Conservation (phyloP, 768 basidiomycete genomes). For the Chalciporus sphaerocephalus region DNA sequence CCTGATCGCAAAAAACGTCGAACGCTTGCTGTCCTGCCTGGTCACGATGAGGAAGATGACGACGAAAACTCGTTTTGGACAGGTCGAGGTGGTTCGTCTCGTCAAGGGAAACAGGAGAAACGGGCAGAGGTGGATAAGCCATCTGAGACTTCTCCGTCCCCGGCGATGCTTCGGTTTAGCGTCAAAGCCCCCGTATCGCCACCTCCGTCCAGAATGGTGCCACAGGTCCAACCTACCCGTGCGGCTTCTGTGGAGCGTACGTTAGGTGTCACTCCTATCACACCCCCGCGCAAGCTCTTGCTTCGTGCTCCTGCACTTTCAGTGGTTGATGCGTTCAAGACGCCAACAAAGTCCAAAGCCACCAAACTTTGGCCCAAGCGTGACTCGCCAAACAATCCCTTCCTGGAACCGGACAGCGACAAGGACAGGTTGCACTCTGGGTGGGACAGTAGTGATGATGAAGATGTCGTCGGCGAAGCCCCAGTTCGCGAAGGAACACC, state of each 20-base stretch:
- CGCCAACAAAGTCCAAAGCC: slow-evolving; percentile 39
- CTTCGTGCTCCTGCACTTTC: slow-evolving; percentile 21
- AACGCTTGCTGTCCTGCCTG: slow-evolving; percentile 30
- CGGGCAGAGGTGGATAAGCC: slow-evolving; percentile 7
- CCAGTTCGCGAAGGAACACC: slow-evolving; percentile 37
- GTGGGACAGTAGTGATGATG: slow-evolving; percentile 35
- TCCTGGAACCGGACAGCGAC: slow-evolving; percentile 42
- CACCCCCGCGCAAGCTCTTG: slow-evolving; percentile 22
- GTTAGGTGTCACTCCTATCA: slow-evolving; percentile 20
- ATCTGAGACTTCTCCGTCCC: slow-evolving; percentile 30
- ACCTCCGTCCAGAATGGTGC: slow-evolving; percentile 58
- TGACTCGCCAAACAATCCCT: slow-evolving; percentile 71
- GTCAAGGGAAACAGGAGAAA: slow-evolving; percentile 6
- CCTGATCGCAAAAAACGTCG: slow-evolving; percentile 38
- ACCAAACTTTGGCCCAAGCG: slow-evolving; percentile 38
- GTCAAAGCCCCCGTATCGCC: slow-evolving; percentile 54
- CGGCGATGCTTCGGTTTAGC: slow-evolving; percentile 32
- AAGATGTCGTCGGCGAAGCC: slow-evolving; percentile 31
- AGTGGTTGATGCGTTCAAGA: slow-evolving; percentile 25
- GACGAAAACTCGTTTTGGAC: slow-evolving; percentile 38
- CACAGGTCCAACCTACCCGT: slow-evolving; percentile 25
- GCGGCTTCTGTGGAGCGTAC: slow-evolving; percentile 23
- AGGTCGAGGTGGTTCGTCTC: slow-evolving; percentile 18
- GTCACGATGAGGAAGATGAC: slow-evolving; percentile 51
- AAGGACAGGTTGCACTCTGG: slow-evolving; percentile 18